Base-by-base conservation (phyloP, 169 alveolate species). In the Eimeria sp. region DNA sequence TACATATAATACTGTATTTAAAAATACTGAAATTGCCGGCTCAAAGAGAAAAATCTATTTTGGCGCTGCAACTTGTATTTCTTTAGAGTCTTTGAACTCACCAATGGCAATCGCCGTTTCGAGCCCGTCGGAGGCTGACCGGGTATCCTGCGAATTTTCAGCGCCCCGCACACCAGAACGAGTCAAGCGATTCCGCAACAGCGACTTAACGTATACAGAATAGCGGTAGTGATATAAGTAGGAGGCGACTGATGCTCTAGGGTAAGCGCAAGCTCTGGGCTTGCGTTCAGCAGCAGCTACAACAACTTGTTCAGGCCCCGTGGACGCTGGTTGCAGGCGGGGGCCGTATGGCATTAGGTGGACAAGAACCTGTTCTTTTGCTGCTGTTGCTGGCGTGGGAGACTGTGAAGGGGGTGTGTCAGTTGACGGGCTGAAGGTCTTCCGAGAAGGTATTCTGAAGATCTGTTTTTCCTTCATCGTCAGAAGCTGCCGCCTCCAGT, bases 61-160 rank as follows among this genome's bases (percentile, higher is more conserved):
- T 25, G 0, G 14, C 2, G 77, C 46, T 68, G 77, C 77, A 30
- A 2, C 77, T 43, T 43, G 46, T 8, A 14, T 43, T 0, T 66
- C 10, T 16, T n/a, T 66, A 6, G 27, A 66, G 16, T 56, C 4
- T 27, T 62, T 46, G 30, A 33, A 60, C 93, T 60, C 82, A 85
- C 93, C 80, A 6, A 85, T 64, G 14, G 80, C 62, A 49, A 85
- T 85, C n/a, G 93, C 93, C 37, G n/a, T 66, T 14, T 85, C 93
- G 33, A 85, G 93, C 33, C 77, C 82, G 33, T 85, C 93, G 33
- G 49, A 62, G 4, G 52, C 93, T n/a, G 80, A 64, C 33, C 62
- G 25, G 82, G 11, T 64, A 14, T 64, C 71, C 93, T 85, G 93
- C 71, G n/a, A 71, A 16, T 30, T 71, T 71, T 54, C 80, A 71